A percentile compares a stretch with the other conserved stretches of the same genome.
These are phyloP conservation scores for Rhizopus delemar DNA, from an alignment of 371 early-diverging fungal genomes.

Conservation along the genomic window DNA sequence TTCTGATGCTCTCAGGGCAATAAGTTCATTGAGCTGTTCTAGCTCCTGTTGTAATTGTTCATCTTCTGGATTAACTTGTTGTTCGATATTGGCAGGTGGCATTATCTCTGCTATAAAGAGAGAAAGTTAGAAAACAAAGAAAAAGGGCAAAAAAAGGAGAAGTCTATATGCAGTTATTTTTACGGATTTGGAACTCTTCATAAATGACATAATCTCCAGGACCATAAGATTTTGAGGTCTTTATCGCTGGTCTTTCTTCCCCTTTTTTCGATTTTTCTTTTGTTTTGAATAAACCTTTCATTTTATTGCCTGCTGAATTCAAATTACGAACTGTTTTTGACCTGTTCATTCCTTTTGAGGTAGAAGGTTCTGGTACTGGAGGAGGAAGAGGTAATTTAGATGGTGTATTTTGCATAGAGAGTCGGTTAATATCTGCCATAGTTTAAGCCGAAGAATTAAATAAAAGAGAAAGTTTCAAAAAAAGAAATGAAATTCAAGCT, in stretches of 20 bases:
- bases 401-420: constrained; percentile 12
- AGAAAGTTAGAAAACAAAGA: constrained; percentile 3
- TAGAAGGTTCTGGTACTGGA: constrained; percentile 13
- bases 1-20: constrained; percentile 32
- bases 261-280: constrained; percentile 16
- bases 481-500: background rate
- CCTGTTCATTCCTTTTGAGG: constrained; percentile 25
- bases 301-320: constrained; percentile 28
- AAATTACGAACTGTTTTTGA: constrained; percentile 38
- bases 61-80: background rate
- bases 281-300: constrained; percentile 28
- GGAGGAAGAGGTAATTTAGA: background rate
- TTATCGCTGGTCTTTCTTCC: constrained; percentile 11
- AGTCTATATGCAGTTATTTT: constrained; percentile 10
- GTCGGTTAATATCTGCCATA: constrained; percentile 3
- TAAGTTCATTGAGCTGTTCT: constrained; percentile 39
- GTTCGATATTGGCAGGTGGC: background rate
- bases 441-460: background rate
- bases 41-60: constrained; percentile 31
- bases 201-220: constrained; percentile 10
- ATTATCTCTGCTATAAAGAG: constrained; percentile 3
- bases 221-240: constrained; percentile 28
- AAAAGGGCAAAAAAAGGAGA: constrained; percentile 9
- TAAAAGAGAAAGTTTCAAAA: background rate
- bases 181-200: constrained; percentile 6